These are phyloP conservation scores for Cardamine chenopodiifolia DNA, from an alignment of 345 rosid genomes.

Conservation along the genomic window DNA sequence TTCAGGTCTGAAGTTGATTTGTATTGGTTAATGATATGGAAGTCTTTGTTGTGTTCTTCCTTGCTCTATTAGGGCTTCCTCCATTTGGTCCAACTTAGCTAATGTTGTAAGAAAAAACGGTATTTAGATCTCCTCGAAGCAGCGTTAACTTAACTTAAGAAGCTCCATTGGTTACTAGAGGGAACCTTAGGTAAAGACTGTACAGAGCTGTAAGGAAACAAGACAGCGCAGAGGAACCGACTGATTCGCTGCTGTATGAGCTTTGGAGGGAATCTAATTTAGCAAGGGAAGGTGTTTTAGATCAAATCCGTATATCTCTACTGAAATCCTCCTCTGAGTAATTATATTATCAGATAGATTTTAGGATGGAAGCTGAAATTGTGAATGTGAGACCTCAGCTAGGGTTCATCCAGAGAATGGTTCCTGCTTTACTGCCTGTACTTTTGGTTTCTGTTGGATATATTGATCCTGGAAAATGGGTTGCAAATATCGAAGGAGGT, in stretches of 20 bases:
- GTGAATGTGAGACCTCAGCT: constrained; percentile 46
- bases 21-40: constrained; percentile 37
- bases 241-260: constrained; percentile 21
- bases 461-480: constrained; percentile 98
- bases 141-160: constrained; percentile 22
- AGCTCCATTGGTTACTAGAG: constrained; percentile 28
- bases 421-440: constrained; percentile 70
- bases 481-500: constrained; percentile 86
- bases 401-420: constrained; percentile 52
- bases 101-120: neutral
- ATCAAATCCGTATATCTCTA: constrained; percentile 37
- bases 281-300: constrained; percentile 17
- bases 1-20: constrained; percentile 29
- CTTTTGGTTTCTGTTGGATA: constrained; percentile 81
- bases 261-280: constrained; percentile 27
- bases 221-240: constrained; percentile 12
- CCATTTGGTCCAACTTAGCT: constrained; percentile 39
- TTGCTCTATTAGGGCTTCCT: constrained; percentile 44
- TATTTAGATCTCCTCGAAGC: constrained; percentile 6
- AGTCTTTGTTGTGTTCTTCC: constrained; percentile 22
- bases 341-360: constrained; percentile 23
- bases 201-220: constrained; percentile 26
- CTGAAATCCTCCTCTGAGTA: constrained; percentile 18
- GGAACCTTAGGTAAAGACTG: constrained; percentile 28
- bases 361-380: constrained; percentile 71